These are phyloP conservation scores for Pythium monospermum DNA, from an alignment of 352 stramenopile species.

Conservation along the genomic window DNA sequence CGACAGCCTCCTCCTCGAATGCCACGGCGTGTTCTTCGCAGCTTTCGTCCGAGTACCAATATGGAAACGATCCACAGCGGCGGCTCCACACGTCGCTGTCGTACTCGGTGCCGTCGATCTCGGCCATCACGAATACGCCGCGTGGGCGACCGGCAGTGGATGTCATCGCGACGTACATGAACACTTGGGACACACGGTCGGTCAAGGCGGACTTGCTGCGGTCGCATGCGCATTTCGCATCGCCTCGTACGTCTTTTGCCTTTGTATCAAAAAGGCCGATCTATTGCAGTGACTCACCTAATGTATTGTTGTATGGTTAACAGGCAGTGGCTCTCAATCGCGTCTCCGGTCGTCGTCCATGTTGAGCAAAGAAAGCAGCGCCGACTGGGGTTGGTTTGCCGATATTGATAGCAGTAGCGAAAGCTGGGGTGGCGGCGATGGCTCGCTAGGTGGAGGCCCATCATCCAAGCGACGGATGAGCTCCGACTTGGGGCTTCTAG, in stretches of 20 bases:
- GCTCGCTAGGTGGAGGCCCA: slow-evolving; percentile 53
- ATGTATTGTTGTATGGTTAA: slow-evolving; percentile 4
- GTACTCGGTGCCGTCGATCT: slow-evolving; percentile 64
- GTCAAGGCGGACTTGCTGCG: slow-evolving; percentile 77
- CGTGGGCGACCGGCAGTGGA: slow-evolving; percentile 69
- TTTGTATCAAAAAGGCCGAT: too few relatives aligned
- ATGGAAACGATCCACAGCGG: slow-evolving; percentile 29
- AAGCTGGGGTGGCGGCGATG: slow-evolving; percentile 70
- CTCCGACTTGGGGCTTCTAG: slow-evolving; percentile 64
- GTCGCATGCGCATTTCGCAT: slow-evolving; percentile 64
- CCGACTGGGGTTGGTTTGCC: slow-evolving; percentile 85
- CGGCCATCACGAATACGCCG: slow-evolving; percentile 56
- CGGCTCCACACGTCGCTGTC: slow-evolving; percentile 51
- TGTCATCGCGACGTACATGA: slow-evolving; percentile 89
- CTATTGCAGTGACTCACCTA: not conserved
- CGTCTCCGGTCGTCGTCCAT: slow-evolving; percentile 62
- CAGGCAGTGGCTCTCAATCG: slow-evolving; percentile 23
- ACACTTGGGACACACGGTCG: slow-evolving; percentile 73
- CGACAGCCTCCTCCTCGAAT: slow-evolving; percentile 36
- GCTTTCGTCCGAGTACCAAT: slow-evolving; percentile 20
- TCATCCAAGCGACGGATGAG: slow-evolving; percentile 67
- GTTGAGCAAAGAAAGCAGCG: slow-evolving; percentile 72
- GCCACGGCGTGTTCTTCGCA: slow-evolving; percentile 21
- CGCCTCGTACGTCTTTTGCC: slow-evolving; percentile 33
- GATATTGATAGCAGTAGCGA: slow-evolving; percentile 86